phyloP scores from a whole-genome alignment of 2,329 filamentous ascomycete genomes.

The Curvularia hawaiiensis region DNA sequence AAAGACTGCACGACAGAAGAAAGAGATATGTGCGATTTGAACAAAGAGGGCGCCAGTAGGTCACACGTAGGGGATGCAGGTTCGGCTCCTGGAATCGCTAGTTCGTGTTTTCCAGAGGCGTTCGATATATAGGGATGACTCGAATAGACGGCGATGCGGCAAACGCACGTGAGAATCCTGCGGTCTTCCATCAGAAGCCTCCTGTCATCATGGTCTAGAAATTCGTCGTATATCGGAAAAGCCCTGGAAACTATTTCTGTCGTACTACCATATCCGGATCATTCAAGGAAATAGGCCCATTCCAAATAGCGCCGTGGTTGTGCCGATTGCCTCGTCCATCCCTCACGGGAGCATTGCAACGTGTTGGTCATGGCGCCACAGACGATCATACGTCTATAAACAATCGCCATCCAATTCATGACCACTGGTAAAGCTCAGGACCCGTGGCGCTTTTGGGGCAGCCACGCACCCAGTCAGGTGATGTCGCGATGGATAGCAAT shows the following conservation, averaged over 20 bases:
- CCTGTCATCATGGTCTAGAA: neutral
- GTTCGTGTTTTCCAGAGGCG: neutral
- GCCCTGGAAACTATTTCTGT: neutral
- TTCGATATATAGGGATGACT: neutral
- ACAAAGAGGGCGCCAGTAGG: too few species aligned
- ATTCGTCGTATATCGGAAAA: neutral
- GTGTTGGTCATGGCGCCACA: slow-evolving; percentile 1
- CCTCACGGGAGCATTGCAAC: neutral
- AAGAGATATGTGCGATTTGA: too few species aligned
- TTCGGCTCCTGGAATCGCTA: neutral
- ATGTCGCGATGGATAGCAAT: slow-evolving; percentile 9
- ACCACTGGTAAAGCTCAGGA: neutral
- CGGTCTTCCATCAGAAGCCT: neutral
- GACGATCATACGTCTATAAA: slow-evolving; percentile 3
- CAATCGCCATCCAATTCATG: neutral
- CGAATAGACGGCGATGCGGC: neutral
- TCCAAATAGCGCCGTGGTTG: neutral
- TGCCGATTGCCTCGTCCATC: neutral
- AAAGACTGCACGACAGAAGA: too few species aligned
- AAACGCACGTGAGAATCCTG: neutral
- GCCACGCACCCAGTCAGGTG: slow-evolving; percentile 15
- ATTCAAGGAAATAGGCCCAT: neutral
- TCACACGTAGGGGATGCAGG: neutral
- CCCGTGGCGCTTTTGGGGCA: slow-evolving; percentile 5
- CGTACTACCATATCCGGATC: neutral